Evolutionary conservation across 2,329 filamentous ascomycete species (phyloP).

Genomic region (Cryphonectria radicalis): DNA sequence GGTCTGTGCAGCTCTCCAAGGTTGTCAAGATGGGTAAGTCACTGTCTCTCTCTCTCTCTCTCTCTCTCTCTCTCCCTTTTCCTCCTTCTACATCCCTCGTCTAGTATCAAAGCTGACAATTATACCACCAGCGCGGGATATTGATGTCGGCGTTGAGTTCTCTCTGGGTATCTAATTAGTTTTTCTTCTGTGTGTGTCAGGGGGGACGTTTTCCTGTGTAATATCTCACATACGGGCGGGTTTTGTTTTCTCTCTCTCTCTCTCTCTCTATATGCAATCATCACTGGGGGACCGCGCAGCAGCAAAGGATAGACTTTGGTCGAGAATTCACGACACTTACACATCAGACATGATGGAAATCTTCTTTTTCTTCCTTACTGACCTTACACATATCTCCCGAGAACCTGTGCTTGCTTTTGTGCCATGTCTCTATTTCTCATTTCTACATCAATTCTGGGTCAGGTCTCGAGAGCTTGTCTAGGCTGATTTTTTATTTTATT

Average conservation of each 20-base stretch:
- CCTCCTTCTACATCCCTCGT: constrained; percentile 17
- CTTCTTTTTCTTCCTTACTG: neutral
- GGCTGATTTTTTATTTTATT: no score
- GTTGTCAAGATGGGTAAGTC: constrained; percentile 94
- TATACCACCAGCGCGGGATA: constrained; percentile 74
- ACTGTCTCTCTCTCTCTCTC: neutral
- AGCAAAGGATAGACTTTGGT: constrained; percentile 19
- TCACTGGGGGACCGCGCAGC: constrained; percentile 14
- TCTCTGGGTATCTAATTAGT: constrained; percentile 81
- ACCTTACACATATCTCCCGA: neutral
- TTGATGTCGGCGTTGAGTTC: constrained; percentile 96
- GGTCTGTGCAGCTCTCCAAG: constrained; percentile 98
- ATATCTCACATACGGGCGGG: constrained; percentile 16
- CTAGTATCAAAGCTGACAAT: constrained; percentile 13
- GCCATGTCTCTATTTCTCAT: neutral
- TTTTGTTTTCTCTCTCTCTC: constrained; percentile 17
- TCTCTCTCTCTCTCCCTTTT: neutral
- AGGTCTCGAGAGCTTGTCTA: neutral
- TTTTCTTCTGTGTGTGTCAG: neutral
- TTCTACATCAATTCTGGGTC: neutral
- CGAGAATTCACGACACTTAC: constrained; percentile 1
- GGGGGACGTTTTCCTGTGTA: constrained; percentile 12
- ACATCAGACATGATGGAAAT: neutral
- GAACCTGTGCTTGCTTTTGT: neutral
- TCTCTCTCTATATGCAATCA: constrained; percentile 14